Evolutionary conservation across 2,329 filamentous ascomycete species (phyloP).

Genomic region (Chaetomium globosum): DNA sequence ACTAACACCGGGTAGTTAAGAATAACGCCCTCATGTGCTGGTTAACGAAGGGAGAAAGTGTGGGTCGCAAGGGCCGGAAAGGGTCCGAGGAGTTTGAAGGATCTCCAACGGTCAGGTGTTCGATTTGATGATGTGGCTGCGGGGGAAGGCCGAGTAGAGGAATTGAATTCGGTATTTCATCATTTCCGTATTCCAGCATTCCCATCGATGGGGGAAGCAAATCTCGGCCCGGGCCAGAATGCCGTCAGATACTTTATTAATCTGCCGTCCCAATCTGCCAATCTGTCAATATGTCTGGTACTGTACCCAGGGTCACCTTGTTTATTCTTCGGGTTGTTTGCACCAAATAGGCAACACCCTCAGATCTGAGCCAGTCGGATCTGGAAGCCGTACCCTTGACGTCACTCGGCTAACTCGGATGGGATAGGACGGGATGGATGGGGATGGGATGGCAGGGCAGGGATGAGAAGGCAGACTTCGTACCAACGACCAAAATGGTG

Average conservation of each 20-base stretch:
- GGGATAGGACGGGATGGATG: background rate
- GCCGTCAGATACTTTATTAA: background rate
- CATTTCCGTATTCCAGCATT: background rate
- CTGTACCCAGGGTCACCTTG: background rate
- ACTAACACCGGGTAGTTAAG: too few relatives aligned
- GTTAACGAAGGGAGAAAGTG: background rate
- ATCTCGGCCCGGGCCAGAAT: background rate
- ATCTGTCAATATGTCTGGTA: background rate
- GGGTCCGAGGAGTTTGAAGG: background rate
- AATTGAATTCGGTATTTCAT: background rate
- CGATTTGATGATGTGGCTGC: background rate
- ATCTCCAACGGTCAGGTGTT: background rate
- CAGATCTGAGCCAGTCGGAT: conserved; percentile 5
- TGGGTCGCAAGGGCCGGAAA: conserved; percentile 1
- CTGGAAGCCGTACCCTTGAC: background rate
- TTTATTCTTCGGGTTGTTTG: background rate
- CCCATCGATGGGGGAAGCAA: background rate
- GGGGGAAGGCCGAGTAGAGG: background rate
- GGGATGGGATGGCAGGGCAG: background rate
- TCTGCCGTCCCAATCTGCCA: background rate
- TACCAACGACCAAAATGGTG: background rate
- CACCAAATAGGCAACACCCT: background rate
- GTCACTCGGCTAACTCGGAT: conserved; percentile 10
- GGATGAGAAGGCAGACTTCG: background rate
- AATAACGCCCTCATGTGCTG: background rate